These are phyloP conservation scores for Lagenaria siceraria DNA, from an alignment of 306 rosid species.

Conservation along the genomic window DNA sequence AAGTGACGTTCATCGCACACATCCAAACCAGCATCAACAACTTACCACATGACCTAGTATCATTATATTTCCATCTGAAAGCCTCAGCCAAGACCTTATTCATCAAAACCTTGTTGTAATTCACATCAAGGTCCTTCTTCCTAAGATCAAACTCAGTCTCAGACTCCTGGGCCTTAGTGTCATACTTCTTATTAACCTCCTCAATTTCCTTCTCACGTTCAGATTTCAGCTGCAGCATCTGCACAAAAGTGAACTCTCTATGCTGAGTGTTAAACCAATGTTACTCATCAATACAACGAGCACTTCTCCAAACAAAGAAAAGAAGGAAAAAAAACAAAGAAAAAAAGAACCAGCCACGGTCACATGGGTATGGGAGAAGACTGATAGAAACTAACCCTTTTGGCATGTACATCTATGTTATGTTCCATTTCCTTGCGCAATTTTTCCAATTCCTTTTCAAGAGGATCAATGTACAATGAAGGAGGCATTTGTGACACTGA, in stretches of 20 bases:
- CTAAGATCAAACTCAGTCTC: constrained; percentile 27
- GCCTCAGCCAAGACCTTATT: constrained; percentile 53
- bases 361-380: not conserved
- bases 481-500: constrained; percentile 16
- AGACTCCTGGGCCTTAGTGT: constrained; percentile 23
- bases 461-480: constrained; percentile 32
- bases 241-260: constrained; percentile 21
- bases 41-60: constrained; percentile 21
- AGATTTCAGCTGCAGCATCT: constrained; percentile 43
- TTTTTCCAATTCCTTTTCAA: constrained; percentile 48
- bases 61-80: constrained; percentile 42
- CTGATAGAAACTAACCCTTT: constrained; percentile 31
- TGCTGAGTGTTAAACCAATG: constrained; percentile 3
- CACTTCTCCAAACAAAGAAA: not conserved
- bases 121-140: constrained; percentile 32
- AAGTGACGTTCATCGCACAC: not conserved
- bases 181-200: constrained; percentile 40
- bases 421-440: constrained; percentile 26
- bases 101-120: constrained; percentile 21
- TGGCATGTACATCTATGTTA: constrained; percentile 21
- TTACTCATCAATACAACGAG: constrained; percentile 1
- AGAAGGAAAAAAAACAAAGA: not conserved
- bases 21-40: not conserved
- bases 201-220: constrained; percentile 52
- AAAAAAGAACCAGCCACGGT: not conserved